phyloP scores from a whole-genome alignment of 2,329 filamentous ascomycete genomes.

The Nigrospora sphaerica region DNA sequence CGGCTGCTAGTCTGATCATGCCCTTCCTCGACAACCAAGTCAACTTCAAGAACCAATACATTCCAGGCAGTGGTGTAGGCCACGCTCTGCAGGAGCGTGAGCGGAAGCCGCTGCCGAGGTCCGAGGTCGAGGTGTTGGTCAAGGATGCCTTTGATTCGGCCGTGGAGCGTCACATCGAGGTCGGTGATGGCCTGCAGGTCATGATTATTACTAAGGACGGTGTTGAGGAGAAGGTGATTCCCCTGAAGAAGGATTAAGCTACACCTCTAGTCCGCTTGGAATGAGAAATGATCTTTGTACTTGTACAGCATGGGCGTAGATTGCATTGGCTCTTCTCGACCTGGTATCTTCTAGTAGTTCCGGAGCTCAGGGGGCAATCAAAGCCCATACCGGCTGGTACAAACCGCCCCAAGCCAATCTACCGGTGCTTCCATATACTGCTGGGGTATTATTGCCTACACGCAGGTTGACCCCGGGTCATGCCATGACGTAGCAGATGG shows the following conservation, averaged over 20 bases:
- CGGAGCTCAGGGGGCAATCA: too few relatives aligned
- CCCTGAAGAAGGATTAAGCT: conserved; percentile 81
- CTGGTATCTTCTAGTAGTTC: too few relatives aligned
- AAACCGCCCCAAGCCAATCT: too few relatives aligned
- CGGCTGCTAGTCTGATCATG: conserved; percentile 92
- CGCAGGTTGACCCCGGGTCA: too few relatives aligned
- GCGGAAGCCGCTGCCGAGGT: conserved; percentile 61
- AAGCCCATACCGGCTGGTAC: too few relatives aligned
- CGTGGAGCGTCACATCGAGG: conserved; percentile 97
- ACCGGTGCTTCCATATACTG: too few relatives aligned
- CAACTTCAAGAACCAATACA: conserved; percentile 98
- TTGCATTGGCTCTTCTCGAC: background rate
- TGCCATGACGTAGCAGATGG: too few relatives aligned
- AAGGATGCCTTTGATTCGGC: conserved; percentile 98
- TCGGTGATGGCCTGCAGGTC: conserved; percentile 93
- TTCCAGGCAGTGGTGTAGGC: conserved; percentile 77
- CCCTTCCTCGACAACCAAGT: conserved; percentile 99
- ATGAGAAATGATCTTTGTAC: background rate
- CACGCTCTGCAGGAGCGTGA: conserved; percentile 70
- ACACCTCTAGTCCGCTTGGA: too few relatives aligned
- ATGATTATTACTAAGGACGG: conserved; percentile 84
- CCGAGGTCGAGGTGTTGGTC: conserved; percentile 77
- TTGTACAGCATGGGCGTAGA: background rate
- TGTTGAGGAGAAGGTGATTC: conserved; percentile 76
- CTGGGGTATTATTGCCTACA: too few relatives aligned